Conservation (phyloP, 108 stramenopile genomes). For the Stephanodiscus triporus region DNA sequence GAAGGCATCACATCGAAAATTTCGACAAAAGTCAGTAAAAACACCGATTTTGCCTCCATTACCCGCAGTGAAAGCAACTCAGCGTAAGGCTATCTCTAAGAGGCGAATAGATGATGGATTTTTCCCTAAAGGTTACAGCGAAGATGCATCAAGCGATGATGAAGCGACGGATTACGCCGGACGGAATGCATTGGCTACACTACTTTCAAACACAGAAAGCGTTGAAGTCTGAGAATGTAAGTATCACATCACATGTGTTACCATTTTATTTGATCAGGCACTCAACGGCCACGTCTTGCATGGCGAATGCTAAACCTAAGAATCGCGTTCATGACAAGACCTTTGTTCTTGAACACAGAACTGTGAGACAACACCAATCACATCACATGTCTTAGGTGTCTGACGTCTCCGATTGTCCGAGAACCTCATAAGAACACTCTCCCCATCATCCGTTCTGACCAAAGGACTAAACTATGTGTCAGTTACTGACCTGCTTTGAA, state of each 20-base stretch:
- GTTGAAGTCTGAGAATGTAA: background rate
- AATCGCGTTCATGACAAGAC: too few species aligned
- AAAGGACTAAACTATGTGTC: too few species aligned
- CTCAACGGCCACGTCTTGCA: too few species aligned
- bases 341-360: too few species aligned
- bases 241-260: background rate
- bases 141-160: background rate
- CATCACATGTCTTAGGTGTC: too few species aligned
- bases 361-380: too few species aligned
- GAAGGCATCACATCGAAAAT: slow-evolving; percentile 3
- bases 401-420: too few species aligned
- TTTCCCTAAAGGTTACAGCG: background rate
- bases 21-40: background rate
- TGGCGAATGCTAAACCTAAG: too few species aligned
- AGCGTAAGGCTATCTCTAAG: background rate
- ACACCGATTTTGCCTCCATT: background rate
- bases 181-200: slow-evolving; percentile 5
- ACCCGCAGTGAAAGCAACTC: background rate
- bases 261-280: background rate
- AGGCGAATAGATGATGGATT: background rate
- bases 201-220: slow-evolving; percentile 3
- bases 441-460: too few species aligned
- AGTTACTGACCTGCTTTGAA: too few species aligned
- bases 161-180: slow-evolving; percentile 9
- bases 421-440: too few species aligned